A percentile compares a stretch with the other conserved stretches of the same genome.
phyloP scores from a whole-genome alignment of 2,329 filamentous ascomycete species.

The Colletotrichum higginsianum region DNA sequence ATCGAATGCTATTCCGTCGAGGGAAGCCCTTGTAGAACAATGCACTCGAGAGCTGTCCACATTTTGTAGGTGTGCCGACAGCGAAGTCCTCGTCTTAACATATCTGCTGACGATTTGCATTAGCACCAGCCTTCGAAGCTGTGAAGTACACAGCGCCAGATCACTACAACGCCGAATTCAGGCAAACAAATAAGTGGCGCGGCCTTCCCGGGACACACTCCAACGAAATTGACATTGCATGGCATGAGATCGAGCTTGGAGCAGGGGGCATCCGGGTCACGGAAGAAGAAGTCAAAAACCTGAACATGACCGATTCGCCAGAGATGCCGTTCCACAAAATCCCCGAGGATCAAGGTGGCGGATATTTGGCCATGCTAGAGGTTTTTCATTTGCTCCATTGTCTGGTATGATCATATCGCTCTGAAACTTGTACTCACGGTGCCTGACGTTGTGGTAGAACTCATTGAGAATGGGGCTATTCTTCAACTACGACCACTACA shows the following conservation, averaged over 20 bases:
- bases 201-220: conserved; percentile 27
- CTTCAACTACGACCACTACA: conserved; percentile 31
- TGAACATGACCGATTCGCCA: conserved; percentile 34
- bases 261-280: conserved; percentile 32
- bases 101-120: too few relatives aligned
- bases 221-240: conserved; percentile 25
- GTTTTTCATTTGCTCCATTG: conserved; percentile 35
- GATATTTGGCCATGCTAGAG: conserved; percentile 33
- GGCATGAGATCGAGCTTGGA: conserved; percentile 35
- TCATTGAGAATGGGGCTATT: conserved; percentile 27
- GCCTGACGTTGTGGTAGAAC: neutral
- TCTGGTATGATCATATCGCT: neutral
- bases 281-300: conserved; percentile 13
- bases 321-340: conserved; percentile 32
- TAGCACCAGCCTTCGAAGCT: conserved; percentile 30
- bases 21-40: rapidly evolving
- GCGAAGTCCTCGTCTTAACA: too few relatives aligned
- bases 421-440: neutral
- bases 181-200: conserved; percentile 37
- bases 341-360: conserved; percentile 31
- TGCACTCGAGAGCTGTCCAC: conserved; percentile 23
- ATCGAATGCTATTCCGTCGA: neutral
- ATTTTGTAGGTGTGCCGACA: conserved; percentile 2
- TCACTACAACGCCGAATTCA: conserved; percentile 36
- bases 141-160: conserved; percentile 15